Base-by-base conservation (phyloP, 306 rosid genomes). In the Fragaria ananassa region DNA sequence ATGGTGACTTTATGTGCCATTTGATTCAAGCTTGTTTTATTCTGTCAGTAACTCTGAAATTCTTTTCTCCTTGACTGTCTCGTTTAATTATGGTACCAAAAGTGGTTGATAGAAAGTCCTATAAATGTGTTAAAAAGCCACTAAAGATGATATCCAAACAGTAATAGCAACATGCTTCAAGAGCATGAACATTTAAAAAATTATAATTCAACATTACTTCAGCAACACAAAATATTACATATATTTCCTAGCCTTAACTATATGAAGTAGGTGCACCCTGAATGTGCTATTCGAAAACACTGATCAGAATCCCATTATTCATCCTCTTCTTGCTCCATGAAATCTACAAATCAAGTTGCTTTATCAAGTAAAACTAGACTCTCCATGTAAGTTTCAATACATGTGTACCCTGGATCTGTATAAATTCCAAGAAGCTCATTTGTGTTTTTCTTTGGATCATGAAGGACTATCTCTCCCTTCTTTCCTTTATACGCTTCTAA, bases 1-100 rank as follows among this genome's bases (percentile, higher is more conserved):
- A 90, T 84, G 23, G 96, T 92, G 78, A 94, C 91, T 78, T 90
- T 86, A 90, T 91, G 0, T 94, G 77, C 94, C 90, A 68, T 90
- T 95, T 21, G 97, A 87, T 79, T 90, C 96, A 56, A 89, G 70
- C 35, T 54, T 74, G 95, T 94, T 94, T 92, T 78, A 91, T 83
- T 45, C 34, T 83, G 63, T 90, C 96, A 37, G 90, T 46, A 15
- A 91, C 39, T 66, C 10, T 80, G 65, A 84, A 84, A 25, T 75
- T 85, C 83, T 94, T 94, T 83, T 91, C 93, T 63, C 96, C 96
- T 74, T 81, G 17, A 86, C 42, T 49, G 95, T 90, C 68, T 94
- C 96, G 15, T 7, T n/a, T 19, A 41, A 54, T 54, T 54, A 18
- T 51, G 57, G 1, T 51, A 51, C 9, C 2, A 51, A 5, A 51